Evolutionary conservation across 345 rosid species (phyloP).

Genomic region (Salix caprea): DNA sequence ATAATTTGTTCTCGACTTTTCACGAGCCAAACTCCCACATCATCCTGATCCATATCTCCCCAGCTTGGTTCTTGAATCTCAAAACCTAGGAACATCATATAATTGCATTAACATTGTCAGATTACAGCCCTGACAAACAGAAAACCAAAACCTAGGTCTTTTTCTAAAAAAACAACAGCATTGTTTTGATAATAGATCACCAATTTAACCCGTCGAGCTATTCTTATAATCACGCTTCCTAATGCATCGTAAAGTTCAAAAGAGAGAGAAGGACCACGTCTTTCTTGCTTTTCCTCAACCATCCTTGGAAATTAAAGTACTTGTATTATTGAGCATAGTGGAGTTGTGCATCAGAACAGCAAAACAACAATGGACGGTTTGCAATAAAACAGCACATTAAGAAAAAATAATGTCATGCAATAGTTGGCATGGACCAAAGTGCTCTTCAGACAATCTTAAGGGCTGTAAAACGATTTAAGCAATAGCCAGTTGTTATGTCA

Average conservation of each 20-base stretch:
- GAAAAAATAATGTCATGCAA: background rate
- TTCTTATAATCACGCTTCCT: too few relatives aligned
- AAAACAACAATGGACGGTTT: background rate
- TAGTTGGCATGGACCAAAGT: background rate
- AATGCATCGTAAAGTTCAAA: too few relatives aligned
- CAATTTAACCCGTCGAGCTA: too few relatives aligned
- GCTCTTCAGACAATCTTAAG: background rate
- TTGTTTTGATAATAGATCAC: too few relatives aligned
- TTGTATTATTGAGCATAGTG: conserved; percentile 12
- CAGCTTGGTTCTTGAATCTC: too few relatives aligned
- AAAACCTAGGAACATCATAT: too few relatives aligned
- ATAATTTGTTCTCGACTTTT: too few relatives aligned
- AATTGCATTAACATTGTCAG: background rate
- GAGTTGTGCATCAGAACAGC: background rate
- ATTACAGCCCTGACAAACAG: background rate
- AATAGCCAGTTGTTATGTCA: background rate
- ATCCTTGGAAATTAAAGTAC: conserved; percentile 6
- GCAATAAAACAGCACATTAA: background rate
- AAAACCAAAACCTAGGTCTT: background rate
- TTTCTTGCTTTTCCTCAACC: too few relatives aligned
- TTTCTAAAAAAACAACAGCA: too few relatives aligned
- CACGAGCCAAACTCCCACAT: too few relatives aligned
- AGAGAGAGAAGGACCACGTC: background rate
- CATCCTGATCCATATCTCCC: too few relatives aligned
- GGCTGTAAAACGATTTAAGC: background rate